phyloP scores from a whole-genome alignment of 2,329 filamentous ascomycete genomes.

The Ceratocystis alfenasii region DNA sequence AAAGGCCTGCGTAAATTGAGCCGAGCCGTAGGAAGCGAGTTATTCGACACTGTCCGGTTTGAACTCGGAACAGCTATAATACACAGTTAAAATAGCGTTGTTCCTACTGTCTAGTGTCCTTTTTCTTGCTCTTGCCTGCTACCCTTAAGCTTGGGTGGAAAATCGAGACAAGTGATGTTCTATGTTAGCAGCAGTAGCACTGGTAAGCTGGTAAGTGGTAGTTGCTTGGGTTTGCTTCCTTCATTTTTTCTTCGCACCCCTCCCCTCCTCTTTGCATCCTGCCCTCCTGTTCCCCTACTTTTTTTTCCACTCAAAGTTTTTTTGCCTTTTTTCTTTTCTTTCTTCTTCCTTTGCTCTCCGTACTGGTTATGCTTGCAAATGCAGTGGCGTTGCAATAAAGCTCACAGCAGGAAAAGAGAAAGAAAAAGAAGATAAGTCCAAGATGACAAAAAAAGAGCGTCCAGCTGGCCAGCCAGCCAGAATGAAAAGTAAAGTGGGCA shows the following conservation, averaged over 20 bases:
- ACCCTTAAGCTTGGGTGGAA: background rate
- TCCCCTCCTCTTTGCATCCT: background rate
- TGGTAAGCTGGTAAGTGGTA: conserved; percentile 6
- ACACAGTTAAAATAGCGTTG: background rate
- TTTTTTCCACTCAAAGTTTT: background rate
- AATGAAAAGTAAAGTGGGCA: background rate
- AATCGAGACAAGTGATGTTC: background rate
- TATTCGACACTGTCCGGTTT: background rate
- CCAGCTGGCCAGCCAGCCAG: background rate
- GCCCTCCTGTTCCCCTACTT: background rate
- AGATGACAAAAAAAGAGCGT: background rate
- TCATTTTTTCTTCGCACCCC: conserved; percentile 1
- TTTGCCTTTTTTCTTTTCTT: background rate
- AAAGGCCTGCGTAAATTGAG: background rate
- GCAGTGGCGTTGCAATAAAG: background rate
- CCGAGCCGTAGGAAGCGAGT: background rate
- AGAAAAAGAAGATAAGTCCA: background rate
- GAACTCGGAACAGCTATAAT: background rate
- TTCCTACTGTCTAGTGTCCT: background rate
- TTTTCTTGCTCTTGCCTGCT: background rate
- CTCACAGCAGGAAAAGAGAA: background rate
- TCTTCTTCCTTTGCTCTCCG: background rate
- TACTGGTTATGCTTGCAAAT: background rate
- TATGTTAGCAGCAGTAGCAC: background rate
- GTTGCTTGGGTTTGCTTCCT: conserved; percentile 2